Conservation (phyloP, 2,329 filamentous ascomycete species). For the Ceratocystis lukuohia region DNA sequence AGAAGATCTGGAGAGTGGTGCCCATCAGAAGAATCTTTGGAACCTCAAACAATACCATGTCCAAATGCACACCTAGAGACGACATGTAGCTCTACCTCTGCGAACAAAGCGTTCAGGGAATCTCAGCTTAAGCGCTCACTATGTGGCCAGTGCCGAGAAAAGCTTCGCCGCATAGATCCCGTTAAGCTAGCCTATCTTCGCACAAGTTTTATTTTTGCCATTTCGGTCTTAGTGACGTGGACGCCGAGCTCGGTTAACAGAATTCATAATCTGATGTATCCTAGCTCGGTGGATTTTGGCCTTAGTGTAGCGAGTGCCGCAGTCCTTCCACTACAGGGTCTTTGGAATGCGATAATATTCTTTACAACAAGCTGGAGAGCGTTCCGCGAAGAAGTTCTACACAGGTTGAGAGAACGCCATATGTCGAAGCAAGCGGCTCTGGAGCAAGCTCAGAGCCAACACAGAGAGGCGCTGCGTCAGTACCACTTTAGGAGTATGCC, state of each 20-base stretch:
- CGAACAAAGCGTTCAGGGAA: slow-evolving; percentile 15
- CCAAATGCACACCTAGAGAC: slow-evolving; percentile 22
- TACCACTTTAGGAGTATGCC: not conserved
- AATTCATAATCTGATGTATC: slow-evolving; percentile 51
- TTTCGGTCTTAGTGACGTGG: slow-evolving; percentile 49
- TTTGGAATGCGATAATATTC: slow-evolving; percentile 72
- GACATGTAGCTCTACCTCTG: slow-evolving; percentile 22
- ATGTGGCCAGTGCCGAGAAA: slow-evolving; percentile 23
- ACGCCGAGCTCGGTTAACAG: slow-evolving; percentile 59
- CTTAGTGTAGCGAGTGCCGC: slow-evolving; percentile 57
- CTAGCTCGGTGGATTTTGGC: slow-evolving; percentile 41
- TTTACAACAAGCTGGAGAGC: slow-evolving; percentile 46
- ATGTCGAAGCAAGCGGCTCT: not conserved
- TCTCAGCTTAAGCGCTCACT: slow-evolving; percentile 19
- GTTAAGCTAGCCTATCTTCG: slow-evolving; percentile 48
- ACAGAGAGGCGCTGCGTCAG: not conserved
- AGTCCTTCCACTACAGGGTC: slow-evolving; percentile 63
- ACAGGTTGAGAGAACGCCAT: not conserved
- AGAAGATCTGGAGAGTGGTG: slow-evolving; percentile 13
- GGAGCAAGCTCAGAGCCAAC: not conserved
- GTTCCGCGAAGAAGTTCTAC: slow-evolving; percentile 24
- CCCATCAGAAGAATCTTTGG: slow-evolving; percentile 11
- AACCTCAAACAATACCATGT: slow-evolving; percentile 10
- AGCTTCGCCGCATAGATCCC: slow-evolving; percentile 36
- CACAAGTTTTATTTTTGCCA: slow-evolving; percentile 47